Percentiles rank a stretch among this genome's conserved stretches.
These are phyloP conservation scores for barrel medic (Medicago truncatula) DNA, from an alignment of 306 rosid species.

Conservation along the genomic window DNA sequence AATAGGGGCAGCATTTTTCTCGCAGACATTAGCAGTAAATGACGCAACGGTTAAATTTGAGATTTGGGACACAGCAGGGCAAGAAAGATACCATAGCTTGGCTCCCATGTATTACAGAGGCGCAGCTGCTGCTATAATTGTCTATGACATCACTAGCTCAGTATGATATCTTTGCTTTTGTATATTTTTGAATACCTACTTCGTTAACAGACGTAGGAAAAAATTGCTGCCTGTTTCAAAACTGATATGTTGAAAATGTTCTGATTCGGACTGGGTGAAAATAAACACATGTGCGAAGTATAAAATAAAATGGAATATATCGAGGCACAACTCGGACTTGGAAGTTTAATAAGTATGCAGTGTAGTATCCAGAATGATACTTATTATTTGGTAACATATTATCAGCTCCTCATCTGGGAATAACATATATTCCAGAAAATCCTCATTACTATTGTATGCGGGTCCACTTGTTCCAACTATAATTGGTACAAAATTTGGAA, in stretches of 20 bases:
- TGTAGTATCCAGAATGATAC: no score
- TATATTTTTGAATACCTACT: slow-evolving; percentile 26
- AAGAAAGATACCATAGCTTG: slow-evolving; percentile 71
- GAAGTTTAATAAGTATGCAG: no score
- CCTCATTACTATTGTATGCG: no score
- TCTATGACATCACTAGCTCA: slow-evolving; percentile 62
- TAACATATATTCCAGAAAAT: no score
- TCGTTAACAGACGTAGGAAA: background rate
- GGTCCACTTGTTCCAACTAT: background rate
- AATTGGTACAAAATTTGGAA: slow-evolving; percentile 26
- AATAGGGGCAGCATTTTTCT: slow-evolving; percentile 70
- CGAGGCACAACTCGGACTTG: no score
- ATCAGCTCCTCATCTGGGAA: no score
- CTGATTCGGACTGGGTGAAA: no score
- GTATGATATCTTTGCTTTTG: slow-evolving; percentile 48
- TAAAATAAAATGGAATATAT: no score
- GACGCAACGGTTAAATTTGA: slow-evolving; percentile 66
- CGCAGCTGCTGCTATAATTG: slow-evolving; percentile 71
- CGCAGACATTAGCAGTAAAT: slow-evolving; percentile 67
- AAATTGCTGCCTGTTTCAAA: background rate
- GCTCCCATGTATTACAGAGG: slow-evolving; percentile 81
- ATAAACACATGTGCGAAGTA: no score
- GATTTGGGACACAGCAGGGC: slow-evolving; percentile 74
- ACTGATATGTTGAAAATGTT: no score
- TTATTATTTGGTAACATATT: no score